These are phyloP conservation scores for Phaffia australis DNA, from an alignment of 768 basidiomycete genomes.

Conservation along the genomic window DNA sequence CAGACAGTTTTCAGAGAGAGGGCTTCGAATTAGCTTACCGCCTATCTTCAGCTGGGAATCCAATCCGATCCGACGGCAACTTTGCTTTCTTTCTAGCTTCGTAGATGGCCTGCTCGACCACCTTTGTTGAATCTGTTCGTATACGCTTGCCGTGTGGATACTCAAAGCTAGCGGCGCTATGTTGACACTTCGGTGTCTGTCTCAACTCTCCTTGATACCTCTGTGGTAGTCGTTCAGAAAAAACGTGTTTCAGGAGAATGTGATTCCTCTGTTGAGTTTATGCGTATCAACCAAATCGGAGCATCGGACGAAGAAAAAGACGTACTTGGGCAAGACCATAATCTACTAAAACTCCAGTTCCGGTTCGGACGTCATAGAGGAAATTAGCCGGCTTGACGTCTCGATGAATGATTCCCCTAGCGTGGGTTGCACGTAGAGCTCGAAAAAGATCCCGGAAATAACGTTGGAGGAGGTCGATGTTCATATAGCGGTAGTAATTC, in stretches of 20 bases:
- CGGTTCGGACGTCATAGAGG: slow-evolving; percentile 73
- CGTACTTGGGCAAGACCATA: slow-evolving; percentile 90
- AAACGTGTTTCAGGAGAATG: neutral
- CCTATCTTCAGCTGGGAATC: slow-evolving; percentile 36
- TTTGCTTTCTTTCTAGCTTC: slow-evolving; percentile 34
- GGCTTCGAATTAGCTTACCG: slow-evolving; percentile 22
- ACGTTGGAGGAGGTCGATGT: slow-evolving; percentile 63
- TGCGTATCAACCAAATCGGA: neutral
- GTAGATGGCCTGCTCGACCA: slow-evolving; percentile 37
- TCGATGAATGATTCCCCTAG: slow-evolving; percentile 78
- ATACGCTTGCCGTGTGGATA: slow-evolving; percentile 59
- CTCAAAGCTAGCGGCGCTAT: slow-evolving; percentile 53
- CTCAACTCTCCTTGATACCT: neutral
- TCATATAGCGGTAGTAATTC: slow-evolving; percentile 65
- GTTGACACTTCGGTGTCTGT: slow-evolving; percentile 49
- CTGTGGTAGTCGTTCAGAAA: neutral
- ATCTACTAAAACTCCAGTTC: slow-evolving; percentile 78
- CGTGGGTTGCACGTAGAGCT: slow-evolving; percentile 77
- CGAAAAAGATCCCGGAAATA: slow-evolving; percentile 88
- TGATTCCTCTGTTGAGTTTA: neutral
- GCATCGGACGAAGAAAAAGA: slow-evolving; percentile 14
- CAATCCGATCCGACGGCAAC: slow-evolving; percentile 34
- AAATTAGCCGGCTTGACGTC: slow-evolving; percentile 99
- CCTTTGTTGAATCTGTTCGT: slow-evolving; percentile 42
- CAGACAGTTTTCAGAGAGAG: neutral